Percentiles rank a stretch among this genome's conserved stretches.
These are phyloP conservation scores for Botrytis porri DNA, from an alignment of 2,329 filamentous ascomycete genomes.

Conservation along the genomic window DNA sequence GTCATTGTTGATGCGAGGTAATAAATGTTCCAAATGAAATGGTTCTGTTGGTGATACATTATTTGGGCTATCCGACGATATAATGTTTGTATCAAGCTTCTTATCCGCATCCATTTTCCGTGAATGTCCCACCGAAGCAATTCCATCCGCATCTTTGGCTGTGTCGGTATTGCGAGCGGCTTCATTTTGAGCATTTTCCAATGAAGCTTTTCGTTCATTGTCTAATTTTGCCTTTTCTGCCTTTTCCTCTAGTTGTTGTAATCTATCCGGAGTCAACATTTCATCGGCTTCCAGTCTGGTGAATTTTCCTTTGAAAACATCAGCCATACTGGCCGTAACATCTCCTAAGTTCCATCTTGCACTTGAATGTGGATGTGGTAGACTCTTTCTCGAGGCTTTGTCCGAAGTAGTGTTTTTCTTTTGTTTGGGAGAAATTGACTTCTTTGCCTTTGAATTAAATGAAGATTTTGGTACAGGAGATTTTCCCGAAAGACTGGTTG, in stretches of 20 bases:
- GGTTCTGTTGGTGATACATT: conserved; percentile 46
- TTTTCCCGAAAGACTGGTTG: conserved; percentile 27
- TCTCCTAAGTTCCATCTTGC: conserved; percentile 54
- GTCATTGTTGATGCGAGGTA: conserved; percentile 42
- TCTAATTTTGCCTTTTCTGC: conserved; percentile 24
- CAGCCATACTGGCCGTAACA: conserved; percentile 55
- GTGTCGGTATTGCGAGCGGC: background rate
- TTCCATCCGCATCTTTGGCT: background rate
- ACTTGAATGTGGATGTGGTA: conserved; percentile 29
- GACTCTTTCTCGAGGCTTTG: conserved; percentile 12
- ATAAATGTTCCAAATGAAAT: conserved; percentile 49
- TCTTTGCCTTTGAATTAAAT: conserved; percentile 43
- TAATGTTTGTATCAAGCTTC: background rate
- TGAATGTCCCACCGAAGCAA: background rate
- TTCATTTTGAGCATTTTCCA: conserved; percentile 25
- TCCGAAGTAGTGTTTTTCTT: conserved; percentile 37
- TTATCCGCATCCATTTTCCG: background rate
- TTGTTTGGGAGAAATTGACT: conserved; percentile 31
- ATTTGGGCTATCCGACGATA: conserved; percentile 33
- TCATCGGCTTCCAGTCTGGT: conserved; percentile 54
- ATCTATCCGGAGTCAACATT: conserved; percentile 53
- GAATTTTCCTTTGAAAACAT: conserved; percentile 55
- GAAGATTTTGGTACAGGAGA: conserved; percentile 33
- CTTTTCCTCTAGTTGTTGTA: conserved; percentile 42
- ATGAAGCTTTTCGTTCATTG: conserved; percentile 25